A percentile compares a stretch with the other conserved stretches of the same genome.
Conservation (phyloP, 768 basidiomycete species). For the Tylopilus subfusipes region DNA sequence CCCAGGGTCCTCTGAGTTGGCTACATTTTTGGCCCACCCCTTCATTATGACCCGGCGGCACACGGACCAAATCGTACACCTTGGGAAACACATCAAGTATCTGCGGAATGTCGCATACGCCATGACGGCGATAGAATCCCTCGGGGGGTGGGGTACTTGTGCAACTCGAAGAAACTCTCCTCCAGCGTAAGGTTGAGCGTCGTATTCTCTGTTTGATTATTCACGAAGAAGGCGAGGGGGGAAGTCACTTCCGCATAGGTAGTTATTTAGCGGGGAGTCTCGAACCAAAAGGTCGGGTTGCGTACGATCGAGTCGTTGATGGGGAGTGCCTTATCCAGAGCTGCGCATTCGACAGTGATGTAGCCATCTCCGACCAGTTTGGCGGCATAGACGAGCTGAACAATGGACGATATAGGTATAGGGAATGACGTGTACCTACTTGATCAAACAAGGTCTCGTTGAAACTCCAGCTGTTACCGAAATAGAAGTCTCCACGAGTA, state of each 20-base stretch:
- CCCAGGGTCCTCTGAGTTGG: constrained; percentile 3
- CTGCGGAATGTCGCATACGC: not conserved
- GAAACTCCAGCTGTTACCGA: constrained; percentile 20
- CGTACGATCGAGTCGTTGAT: constrained; percentile 16
- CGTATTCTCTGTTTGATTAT: constrained; percentile 17
- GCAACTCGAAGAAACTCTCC: constrained; percentile 8
- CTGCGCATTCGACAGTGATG: not conserved
- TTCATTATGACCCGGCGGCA: constrained; percentile 14
- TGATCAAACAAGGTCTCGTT: constrained; percentile 22
- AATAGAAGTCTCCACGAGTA: constrained; percentile 20
- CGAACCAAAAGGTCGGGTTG: constrained; percentile 14
- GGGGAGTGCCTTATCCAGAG: not conserved
- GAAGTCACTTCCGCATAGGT: constrained; percentile 16
- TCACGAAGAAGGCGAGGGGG: constrained; percentile 22
- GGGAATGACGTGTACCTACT: no score
- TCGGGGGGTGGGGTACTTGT: constrained; percentile 19
- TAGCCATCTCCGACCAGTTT: not conserved
- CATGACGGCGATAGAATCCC: constrained; percentile 16
- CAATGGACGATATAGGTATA: no score
- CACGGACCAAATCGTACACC: not conserved
- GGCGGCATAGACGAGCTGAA: no score
- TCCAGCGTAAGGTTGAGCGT: constrained; percentile 9
- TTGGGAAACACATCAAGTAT: not conserved
- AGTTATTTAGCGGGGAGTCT: constrained; percentile 12
- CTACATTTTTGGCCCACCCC: constrained; percentile 14